phyloP scores from a whole-genome alignment of 257 asterid species.

The Paraleonurus japonicus region DNA sequence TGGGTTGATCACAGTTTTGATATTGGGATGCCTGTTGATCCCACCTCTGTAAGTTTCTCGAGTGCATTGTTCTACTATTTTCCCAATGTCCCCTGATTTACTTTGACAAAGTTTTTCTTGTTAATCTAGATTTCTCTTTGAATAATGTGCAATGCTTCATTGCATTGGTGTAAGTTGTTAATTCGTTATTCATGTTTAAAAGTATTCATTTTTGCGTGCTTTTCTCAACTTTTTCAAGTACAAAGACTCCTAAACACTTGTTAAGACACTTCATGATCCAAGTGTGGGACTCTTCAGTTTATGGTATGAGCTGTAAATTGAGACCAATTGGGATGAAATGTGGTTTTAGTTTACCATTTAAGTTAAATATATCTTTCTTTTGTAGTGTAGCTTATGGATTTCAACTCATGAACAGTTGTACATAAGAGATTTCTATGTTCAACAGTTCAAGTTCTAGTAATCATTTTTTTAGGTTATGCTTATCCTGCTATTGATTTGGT shows the following conservation, averaged over 20 bases:
- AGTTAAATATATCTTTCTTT: background rate
- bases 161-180: background rate
- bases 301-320: constrained; percentile 7
- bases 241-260: background rate
- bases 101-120: background rate
- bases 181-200: background rate
- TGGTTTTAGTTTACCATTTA: background rate
- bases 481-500: background rate
- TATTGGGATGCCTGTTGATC: constrained; percentile 56
- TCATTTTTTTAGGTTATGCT: background rate
- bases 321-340: background rate
- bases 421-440: background rate
- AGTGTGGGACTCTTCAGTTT: background rate
- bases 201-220: background rate
- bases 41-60: constrained; percentile 49
- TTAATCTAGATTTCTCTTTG: background rate
- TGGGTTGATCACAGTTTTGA: constrained; percentile 90
- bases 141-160: background rate
- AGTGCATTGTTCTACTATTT: background rate
- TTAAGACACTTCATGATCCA: background rate
- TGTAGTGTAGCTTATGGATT: background rate
- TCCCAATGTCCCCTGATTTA: background rate
- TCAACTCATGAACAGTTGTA: background rate
- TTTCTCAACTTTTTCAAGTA: background rate
- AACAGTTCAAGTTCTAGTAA: background rate